phyloP scores from a whole-genome alignment of 78 protist genomes.

The Parvularia atlantis region DNA sequence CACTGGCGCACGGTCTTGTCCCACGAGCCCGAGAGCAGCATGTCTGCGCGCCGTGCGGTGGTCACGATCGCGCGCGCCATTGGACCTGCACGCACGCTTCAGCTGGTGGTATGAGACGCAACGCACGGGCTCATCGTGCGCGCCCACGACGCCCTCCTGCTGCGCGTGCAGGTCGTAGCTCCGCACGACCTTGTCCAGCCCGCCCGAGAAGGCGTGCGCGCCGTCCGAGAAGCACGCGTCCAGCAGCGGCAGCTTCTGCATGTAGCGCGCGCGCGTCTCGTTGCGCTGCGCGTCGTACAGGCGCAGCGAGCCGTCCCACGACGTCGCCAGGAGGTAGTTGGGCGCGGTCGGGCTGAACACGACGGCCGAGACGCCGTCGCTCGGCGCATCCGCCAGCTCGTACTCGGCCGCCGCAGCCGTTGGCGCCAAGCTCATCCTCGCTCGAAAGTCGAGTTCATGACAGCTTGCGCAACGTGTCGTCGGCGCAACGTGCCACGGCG shows the following conservation, averaged over 20 bases:
- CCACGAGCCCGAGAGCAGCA: constrained; percentile 64
- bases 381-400: not conserved
- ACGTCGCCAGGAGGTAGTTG: not conserved
- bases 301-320: constrained; percentile 3
- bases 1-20: constrained; percentile 62
- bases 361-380: not conserved
- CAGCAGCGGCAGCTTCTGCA: constrained; percentile 2
- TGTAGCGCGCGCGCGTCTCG: not conserved
- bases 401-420: constrained; percentile 4
- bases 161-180: not conserved
- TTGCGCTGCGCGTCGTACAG: not conserved
- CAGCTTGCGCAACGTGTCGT: no score
- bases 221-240: constrained; percentile 5
- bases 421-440: no score
- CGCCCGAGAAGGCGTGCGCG: not conserved
- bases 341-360: not conserved
- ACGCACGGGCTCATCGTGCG: not conserved
- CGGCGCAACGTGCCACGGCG: no score
- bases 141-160: not conserved
- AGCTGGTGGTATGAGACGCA: not conserved
- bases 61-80: not conserved
- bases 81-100: not conserved
- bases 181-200: not conserved
- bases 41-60: not conserved
- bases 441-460: no score